Base-by-base conservation (phyloP, 2,329 filamentous ascomycete genomes). In the Magnaporthales sp. region DNA sequence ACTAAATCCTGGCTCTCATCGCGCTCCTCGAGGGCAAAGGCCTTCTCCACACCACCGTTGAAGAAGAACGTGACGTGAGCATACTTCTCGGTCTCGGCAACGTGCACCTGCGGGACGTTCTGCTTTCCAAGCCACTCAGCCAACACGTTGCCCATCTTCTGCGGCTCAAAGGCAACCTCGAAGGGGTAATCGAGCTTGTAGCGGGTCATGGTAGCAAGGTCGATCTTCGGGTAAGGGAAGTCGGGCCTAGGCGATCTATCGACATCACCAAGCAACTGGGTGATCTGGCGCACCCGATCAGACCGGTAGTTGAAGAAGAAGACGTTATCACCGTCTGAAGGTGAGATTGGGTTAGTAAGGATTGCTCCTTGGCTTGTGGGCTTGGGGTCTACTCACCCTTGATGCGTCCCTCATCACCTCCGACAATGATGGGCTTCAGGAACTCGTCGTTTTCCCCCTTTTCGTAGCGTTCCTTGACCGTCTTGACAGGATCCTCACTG, bases 301-400 rank as follows among this genome's bases (percentile, higher is more conserved):
- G 95, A 98, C 75, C 95, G 92, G 86, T 99, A 99, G 88, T 99
- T 99, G 91, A 99, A 99, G 88, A 98, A 98, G 87, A 98, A 98
- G 74, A 98, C 86, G 66, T 92, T 94, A 76, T 99, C 95, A 71
- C 91, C 85, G 75, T 98, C 93, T 93, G 70, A 27, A 46, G 66
- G 63, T 30, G 4, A n/a, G 15, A 7, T 56, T 30, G n/a, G 22
- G 68, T 71, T 68, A 70, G 69, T 64, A 54, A 60, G 46, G 30
- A 27, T 9, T 11, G 1, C 10, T 4, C 61, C 32, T 11, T 24
- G 26, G 51, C 26, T 9, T 1, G n/a, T 11, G 2, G 24, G 26
- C n/a, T 19, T 46, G n/a, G 22, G 3, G 26, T 58, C 54, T 19
- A 71, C 81, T 72, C 80, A 91, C 90, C 91, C 83, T 97, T 88